These are phyloP conservation scores for Coniochaeta sp. DNA, from an alignment of 2,329 filamentous ascomycete species.

Conservation along the genomic window DNA sequence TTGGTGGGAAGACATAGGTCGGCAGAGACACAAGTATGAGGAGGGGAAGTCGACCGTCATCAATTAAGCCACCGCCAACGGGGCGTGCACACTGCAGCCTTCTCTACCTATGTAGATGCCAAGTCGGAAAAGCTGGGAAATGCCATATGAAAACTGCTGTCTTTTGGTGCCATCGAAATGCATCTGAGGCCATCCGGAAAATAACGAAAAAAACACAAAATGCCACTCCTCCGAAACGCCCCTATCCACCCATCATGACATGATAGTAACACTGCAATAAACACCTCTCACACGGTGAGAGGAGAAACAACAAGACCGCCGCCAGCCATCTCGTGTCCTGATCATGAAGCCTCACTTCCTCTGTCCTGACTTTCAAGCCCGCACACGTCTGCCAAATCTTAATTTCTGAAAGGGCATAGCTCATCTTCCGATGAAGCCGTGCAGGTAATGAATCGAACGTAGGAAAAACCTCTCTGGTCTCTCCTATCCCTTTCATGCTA, in stretches of 20 bases:
- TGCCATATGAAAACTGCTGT: not conserved
- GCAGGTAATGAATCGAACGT: not conserved
- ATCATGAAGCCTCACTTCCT: not conserved
- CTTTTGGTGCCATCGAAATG: not conserved
- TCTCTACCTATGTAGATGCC: not conserved
- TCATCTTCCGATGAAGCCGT: not conserved
- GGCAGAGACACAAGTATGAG: not conserved
- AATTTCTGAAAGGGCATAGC: not conserved
- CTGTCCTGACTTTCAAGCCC: not conserved
- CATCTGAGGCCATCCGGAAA: not conserved
- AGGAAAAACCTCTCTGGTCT: not conserved
- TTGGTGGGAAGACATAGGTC: not conserved
- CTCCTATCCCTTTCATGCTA: not conserved
- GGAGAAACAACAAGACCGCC: not conserved
- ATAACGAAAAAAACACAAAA: not conserved
- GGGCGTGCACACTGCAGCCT: not conserved
- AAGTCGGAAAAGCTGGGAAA: not conserved
- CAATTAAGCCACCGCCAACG: not conserved
- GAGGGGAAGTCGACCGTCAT: not conserved
- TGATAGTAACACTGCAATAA: not conserved
- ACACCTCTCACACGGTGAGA: not conserved
- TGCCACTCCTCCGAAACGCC: not conserved
- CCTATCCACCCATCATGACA: not conserved
- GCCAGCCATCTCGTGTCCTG: not conserved
- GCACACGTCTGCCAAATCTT: not conserved